phyloP scores from a whole-genome alignment of 805 yeast genomes.

The Tetrapisispora arboricola region DNA sequence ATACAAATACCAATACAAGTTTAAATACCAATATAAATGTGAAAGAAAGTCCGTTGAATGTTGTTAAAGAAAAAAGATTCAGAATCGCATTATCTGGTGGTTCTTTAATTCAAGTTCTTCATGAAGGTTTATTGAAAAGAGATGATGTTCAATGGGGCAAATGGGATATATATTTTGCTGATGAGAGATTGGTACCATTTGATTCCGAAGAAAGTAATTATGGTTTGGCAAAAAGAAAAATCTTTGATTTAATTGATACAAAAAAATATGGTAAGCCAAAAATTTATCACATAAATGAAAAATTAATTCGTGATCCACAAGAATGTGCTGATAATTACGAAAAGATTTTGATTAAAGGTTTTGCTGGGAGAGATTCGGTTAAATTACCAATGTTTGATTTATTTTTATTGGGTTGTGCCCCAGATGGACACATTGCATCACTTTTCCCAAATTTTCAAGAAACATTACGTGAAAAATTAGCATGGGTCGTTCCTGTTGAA shows the following conservation, averaged over 20 bases:
- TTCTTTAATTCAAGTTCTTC: slow-evolving; percentile 72
- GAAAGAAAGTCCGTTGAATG: slow-evolving; percentile 22
- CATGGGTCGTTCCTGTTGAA: slow-evolving; percentile 91
- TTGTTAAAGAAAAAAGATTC: slow-evolving; percentile 48
- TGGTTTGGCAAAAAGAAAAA: slow-evolving; percentile 76
- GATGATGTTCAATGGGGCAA: slow-evolving; percentile 77
- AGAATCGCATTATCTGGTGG: slow-evolving; percentile 92
- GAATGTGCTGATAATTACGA: slow-evolving; percentile 94
- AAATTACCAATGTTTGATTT: slow-evolving; percentile 92
- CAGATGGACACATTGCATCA: slow-evolving; percentile 97
- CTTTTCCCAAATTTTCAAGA: slow-evolving; percentile 82
- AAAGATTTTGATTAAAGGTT: slow-evolving; percentile 71
- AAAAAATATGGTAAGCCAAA: slow-evolving; percentile 43
- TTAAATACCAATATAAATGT: slow-evolving; percentile 12
- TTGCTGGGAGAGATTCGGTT: slow-evolving; percentile 94
- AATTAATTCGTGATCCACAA: slow-evolving; percentile 65
- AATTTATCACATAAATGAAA: slow-evolving; percentile 74
- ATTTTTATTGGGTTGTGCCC: slow-evolving; percentile 90
- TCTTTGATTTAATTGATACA: slow-evolving; percentile 49
- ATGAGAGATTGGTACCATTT: slow-evolving; percentile 88
- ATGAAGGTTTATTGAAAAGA: slow-evolving; percentile 74
- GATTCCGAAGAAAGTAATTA: slow-evolving; percentile 75
- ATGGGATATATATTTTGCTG: slow-evolving; percentile 96
- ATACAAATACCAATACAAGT: too few species aligned
- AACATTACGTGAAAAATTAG: slow-evolving; percentile 75